phyloP scores from a whole-genome alignment of 345 rosid genomes.

The Eucalyptus camaldulensis region DNA sequence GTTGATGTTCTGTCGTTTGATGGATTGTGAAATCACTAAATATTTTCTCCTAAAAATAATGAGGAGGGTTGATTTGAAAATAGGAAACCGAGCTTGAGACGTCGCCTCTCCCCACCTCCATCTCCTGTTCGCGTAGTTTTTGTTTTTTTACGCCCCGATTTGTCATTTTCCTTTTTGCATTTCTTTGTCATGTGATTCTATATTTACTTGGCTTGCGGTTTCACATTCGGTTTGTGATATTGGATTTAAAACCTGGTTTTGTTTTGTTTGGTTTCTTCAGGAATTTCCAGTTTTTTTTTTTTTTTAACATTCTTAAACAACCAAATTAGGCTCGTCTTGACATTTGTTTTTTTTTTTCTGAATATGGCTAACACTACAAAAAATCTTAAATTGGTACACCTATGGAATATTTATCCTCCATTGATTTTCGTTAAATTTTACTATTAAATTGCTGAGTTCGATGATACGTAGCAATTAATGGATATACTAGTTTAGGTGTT shows the following conservation, averaged over 20 bases:
- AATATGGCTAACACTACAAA: accelerated
- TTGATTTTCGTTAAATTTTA: no score
- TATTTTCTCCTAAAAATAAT: not conserved
- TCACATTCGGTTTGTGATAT: not conserved
- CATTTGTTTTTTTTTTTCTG: no score
- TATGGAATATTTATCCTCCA: accelerated
- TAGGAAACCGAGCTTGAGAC: not conserved
- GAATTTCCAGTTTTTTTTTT: not conserved
- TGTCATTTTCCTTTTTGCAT: not conserved
- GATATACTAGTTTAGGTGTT: no score
- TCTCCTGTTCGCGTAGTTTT: not conserved
- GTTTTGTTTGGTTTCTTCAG: not conserved
- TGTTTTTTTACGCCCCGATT: not conserved
- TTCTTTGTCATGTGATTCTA: not conserved
- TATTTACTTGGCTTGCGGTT: not conserved
- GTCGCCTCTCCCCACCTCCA: not conserved
- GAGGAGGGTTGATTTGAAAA: no score
- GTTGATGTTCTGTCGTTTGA: not conserved
- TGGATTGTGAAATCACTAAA: not conserved
- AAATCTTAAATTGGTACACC: accelerated
- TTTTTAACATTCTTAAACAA: not conserved
- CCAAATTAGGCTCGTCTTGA: not conserved
- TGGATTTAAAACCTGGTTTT: not conserved
- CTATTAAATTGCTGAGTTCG: accelerated
- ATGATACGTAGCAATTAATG: accelerated